Evolutionary conservation across 2,329 filamentous ascomycete species (phyloP), one percentile per base, ranked within the genome.

Genomic region (Verticillium klebahnii): DNA sequence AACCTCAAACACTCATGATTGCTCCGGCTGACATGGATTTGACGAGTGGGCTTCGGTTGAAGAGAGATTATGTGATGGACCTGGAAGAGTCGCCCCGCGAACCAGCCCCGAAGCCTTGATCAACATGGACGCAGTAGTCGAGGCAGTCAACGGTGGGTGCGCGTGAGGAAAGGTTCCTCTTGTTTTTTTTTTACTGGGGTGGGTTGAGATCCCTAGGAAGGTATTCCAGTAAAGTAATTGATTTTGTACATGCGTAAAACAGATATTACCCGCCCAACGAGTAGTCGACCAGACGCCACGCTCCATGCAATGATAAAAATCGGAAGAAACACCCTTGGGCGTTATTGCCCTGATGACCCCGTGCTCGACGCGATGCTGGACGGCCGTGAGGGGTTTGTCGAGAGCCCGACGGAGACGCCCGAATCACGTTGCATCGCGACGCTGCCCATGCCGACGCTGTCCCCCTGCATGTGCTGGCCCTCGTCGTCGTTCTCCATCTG

Each of bases 301-400:
- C 45, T 52, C 45, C 45, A 52, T 52, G 45, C 45, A 52, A 19
- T 52, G 45, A 52, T 52, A 52, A 52, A 12, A 52, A 12, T 25
- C 19, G 23, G n/a, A 19, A 29, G 1, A 25, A 52, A 52, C 29
- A 8, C 8, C 45, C 45, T 15, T 23, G n/a, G 19, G 45, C 8
- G 4, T 71, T 66, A 75, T 62, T 75, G 69, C 23, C 77, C 77
- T 15, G 77, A 78, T 6, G 77, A 78, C 25, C 77, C 77, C 14
- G 77, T 79, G 68, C 76, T 79, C 11, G 77, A 78, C 14, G 75
- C 76, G 5, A 75, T 75, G 57, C 77, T 79, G 12, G 71, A 70
- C 23, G 78, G 78, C 60, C 78, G 68, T 2, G 77, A 73, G 34
- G 77, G 78, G 31, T 72, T 73, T n/a, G 71, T 66, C 5, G 74